A percentile compares a stretch with the other conserved stretches of the same genome.
phyloP scores from a whole-genome alignment of 257 asterid species.

The Nicotiana sylvestris region DNA sequence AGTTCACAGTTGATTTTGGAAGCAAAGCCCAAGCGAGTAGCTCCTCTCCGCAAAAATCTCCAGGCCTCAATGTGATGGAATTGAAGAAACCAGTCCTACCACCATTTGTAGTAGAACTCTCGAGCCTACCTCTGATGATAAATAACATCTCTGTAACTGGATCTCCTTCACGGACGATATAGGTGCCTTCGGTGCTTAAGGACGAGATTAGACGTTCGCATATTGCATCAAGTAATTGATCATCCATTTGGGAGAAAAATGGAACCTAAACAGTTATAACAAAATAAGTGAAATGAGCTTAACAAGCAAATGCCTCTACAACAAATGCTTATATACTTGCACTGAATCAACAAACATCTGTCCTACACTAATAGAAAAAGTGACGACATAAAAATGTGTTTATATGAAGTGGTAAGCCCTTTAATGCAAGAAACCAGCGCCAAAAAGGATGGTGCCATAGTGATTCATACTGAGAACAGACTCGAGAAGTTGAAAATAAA shows the following conservation, averaged over 20 bases:
- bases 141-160: conserved; percentile 91
- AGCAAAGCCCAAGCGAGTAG: conserved; percentile 93
- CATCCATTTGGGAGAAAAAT: conserved; percentile 93
- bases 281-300: conserved; percentile 8
- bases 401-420: neutral
- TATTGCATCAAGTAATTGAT: conserved; percentile 87
- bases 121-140: conserved; percentile 83
- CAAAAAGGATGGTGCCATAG: neutral
- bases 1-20: conserved; percentile 67
- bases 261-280: conserved; percentile 50
- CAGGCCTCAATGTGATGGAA: conserved; percentile 69
- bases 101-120: conserved; percentile 86
- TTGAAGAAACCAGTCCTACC: conserved; percentile 90
- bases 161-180: conserved; percentile 94
- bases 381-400: neutral
- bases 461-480: neutral
- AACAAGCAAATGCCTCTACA: neutral
- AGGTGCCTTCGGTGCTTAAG: conserved; percentile 78
- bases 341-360: conserved; percentile 5
- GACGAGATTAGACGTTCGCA: conserved; percentile 79
- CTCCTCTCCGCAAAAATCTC: conserved; percentile 95
- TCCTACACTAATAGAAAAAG: neutral
- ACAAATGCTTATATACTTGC: neutral
- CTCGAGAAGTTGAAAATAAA: neutral
- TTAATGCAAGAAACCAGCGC: neutral